A percentile compares a stretch with the other conserved stretches of the same genome.
Conservation (phyloP, 768 basidiomycete genomes). For the Hemileccinum rubropunctum region DNA sequence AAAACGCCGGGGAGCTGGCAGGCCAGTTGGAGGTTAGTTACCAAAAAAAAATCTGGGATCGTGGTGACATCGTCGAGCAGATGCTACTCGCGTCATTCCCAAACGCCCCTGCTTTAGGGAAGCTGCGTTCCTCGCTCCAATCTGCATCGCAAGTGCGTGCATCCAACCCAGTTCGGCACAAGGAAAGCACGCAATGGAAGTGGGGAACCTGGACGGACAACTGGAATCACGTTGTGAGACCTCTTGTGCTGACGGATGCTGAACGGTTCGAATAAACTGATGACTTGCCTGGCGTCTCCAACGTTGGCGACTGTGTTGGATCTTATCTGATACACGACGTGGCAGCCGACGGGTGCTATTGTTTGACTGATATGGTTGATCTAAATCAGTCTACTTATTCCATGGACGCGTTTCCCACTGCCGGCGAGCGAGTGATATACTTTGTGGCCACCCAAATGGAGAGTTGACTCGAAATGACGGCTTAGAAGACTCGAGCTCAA, state of each 20-base stretch:
- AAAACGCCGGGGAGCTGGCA: constrained; percentile 62
- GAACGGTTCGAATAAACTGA: constrained; percentile 17
- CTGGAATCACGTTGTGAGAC: constrained; percentile 69
- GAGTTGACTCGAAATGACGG: too few species aligned
- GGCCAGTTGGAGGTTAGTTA: constrained; percentile 55
- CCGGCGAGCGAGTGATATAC: neutral
- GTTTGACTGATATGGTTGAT: neutral
- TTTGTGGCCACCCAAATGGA: too few species aligned
- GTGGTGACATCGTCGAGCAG: constrained; percentile 33
- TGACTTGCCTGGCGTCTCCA: neutral
- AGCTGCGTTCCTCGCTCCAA: constrained; percentile 51
- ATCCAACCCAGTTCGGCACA: constrained; percentile 17
- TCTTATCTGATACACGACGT: constrained; percentile 2
- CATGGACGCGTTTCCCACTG: neutral
- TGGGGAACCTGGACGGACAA: constrained; percentile 87
- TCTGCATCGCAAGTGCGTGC: constrained; percentile 28
- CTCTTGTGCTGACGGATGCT: constrained; percentile 44
- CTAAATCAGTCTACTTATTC: neutral
- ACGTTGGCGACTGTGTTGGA: neutral
- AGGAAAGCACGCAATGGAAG: constrained; percentile 37
- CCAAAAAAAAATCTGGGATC: neutral
- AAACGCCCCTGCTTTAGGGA: constrained; percentile 43
- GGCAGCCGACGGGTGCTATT: neutral
- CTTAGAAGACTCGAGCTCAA: too few species aligned
- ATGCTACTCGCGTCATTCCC: constrained; percentile 62